Evolutionary conservation across 2,329 filamentous ascomycete genomes (phyloP), one percentile per base, ranked within the genome.

Genomic region (Raffaelea ambrosiae): DNA sequence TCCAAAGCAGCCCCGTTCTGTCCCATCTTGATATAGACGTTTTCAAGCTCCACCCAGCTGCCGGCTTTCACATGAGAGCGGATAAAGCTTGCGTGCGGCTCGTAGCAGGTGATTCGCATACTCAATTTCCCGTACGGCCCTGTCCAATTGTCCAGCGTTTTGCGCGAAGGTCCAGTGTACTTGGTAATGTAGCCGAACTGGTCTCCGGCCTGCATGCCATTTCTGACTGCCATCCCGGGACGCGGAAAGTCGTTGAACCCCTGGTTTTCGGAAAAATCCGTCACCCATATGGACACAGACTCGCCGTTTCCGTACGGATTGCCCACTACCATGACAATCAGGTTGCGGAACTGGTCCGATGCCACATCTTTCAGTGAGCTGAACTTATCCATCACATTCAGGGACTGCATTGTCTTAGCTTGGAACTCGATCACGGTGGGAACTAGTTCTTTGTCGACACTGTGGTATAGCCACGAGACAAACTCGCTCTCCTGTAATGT

Each of bases 221-320:
- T 73, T 38, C 5, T 61, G 59, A 3, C 52, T 3, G 62, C 53
- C 19, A 52, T 57, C 21, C 60, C 59, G 23, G 40, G 13, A 50
- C 57, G 63, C 11, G 58, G 57, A 43, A 67, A 79, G 33, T 80
- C 64, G 54, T 74, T 83, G 49, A 96, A 81, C 1, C 58, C 51
- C 0, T 70, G 58, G 57, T 96, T 88, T 44, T 77, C 67, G 0
- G 88, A 94, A 62, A 90, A 95, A 63, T 96, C 90, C 0, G 86
- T 85, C 18, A 95, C 68, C 69, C 89, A 89, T 0, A 95, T 54
- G 5, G 79, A 77, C 13, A 77, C 64, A 48, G 65, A 75, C 22
- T 74, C 71, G 20, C 60, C 59, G 7, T 56, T 19, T 26, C 70
- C 65, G 40, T 62, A 71, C 0, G 75, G 74, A 2, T 69, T 64